Conservation (phyloP, 768 basidiomycete genomes). For the Suillus brevipes region DNA sequence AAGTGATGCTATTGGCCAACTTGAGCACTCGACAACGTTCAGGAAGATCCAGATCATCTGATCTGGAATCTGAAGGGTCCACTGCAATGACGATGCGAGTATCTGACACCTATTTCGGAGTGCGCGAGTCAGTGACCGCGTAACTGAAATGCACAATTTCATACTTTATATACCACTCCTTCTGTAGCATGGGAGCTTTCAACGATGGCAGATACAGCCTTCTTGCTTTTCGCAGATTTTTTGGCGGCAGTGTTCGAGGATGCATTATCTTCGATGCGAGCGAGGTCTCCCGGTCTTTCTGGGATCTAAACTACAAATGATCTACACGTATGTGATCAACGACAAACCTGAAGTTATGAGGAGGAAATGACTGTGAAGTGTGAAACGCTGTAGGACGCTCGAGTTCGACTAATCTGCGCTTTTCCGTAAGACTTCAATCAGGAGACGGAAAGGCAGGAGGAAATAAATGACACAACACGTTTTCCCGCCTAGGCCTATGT, state of each 20-base stretch:
- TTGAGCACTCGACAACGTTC: slow-evolving; percentile 86
- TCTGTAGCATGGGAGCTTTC: slow-evolving; percentile 48
- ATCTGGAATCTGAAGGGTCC: slow-evolving; percentile 57
- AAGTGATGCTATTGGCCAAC: slow-evolving; percentile 89
- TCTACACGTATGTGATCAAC: slow-evolving; percentile 12
- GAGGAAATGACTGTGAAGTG: slow-evolving; percentile 66
- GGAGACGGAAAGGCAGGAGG: not conserved
- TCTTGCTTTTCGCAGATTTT: slow-evolving; percentile 49
- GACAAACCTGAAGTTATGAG: slow-evolving; percentile 78
- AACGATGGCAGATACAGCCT: slow-evolving; percentile 30
- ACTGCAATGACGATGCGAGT: slow-evolving; percentile 80
- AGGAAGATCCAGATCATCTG: slow-evolving; percentile 74
- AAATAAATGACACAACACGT: slow-evolving; percentile 50
- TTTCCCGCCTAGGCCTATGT: slow-evolving; percentile 89
- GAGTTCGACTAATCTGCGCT: slow-evolving; percentile 79
- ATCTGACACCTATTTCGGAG: slow-evolving; percentile 62
- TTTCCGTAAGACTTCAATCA: slow-evolving; percentile 26
- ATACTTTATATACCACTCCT: slow-evolving; percentile 86
- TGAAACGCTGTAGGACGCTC: slow-evolving; percentile 84
- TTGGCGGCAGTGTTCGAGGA: slow-evolving; percentile 36
- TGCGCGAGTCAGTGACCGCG: not conserved
- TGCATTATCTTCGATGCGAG: slow-evolving; percentile 76
- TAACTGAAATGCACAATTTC: slow-evolving; percentile 4
- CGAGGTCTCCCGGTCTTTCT: slow-evolving; percentile 82
- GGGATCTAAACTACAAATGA: not conserved